These are phyloP conservation scores for Dalechampia spathulata DNA, from an alignment of 441 rosid species.

Conservation along the genomic window DNA sequence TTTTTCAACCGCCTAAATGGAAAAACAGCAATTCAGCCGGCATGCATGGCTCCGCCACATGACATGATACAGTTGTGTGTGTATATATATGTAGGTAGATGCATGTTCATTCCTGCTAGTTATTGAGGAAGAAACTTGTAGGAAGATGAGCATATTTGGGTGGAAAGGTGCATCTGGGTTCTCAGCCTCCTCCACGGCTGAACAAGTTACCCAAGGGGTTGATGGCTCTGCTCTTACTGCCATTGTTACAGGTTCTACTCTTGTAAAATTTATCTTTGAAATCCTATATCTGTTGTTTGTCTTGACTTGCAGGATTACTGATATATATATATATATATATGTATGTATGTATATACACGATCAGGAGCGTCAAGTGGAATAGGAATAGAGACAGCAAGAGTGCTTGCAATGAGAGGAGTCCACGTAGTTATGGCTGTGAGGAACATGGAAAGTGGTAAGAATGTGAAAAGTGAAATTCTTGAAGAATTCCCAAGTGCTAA, in stretches of 20 bases:
- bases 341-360: too few relatives aligned
- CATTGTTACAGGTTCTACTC: constrained; percentile 45
- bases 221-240: constrained; percentile 56
- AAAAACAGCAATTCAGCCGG: too few relatives aligned
- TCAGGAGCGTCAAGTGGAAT: constrained; percentile 31
- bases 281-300: too few relatives aligned
- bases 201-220: constrained; percentile 44
- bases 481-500: constrained; percentile 18
- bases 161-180: constrained; percentile 55
- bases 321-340: background rate
- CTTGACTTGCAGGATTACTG: too few relatives aligned
- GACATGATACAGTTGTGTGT: too few relatives aligned
- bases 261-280: background rate
- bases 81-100: too few relatives aligned
- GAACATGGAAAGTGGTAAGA: constrained; percentile 20
- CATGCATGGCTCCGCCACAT: too few relatives aligned
- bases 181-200: constrained; percentile 50
- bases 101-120: too few relatives aligned
- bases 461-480: constrained; percentile 20
- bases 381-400: constrained; percentile 26
- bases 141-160: constrained; percentile 45
- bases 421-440: constrained; percentile 25
- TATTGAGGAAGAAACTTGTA: too few relatives aligned
- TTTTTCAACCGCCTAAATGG: too few relatives aligned
- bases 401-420: constrained; percentile 29